Evolutionary conservation across 2,329 filamentous ascomycete genomes (phyloP), one percentile per base, ranked within the genome.

Genomic region (Fusarium pseudoanthophilum): DNA sequence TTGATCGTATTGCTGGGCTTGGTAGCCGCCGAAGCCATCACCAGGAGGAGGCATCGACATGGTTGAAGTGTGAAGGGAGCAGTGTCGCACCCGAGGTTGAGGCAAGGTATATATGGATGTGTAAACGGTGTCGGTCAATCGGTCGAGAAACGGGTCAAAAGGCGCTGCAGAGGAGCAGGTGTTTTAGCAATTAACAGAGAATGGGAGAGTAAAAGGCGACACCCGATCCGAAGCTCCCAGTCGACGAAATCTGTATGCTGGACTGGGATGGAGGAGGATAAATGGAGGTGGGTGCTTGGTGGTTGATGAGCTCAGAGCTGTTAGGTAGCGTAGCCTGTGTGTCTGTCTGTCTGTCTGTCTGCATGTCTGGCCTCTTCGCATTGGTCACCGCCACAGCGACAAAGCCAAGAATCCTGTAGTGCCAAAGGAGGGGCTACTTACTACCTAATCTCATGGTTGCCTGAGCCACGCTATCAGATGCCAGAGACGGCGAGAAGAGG

Each of bases 1-100:
- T 75, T 88, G 86, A 82, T 85, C 85, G 79, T 87, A 86, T 81
- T 63, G 69, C 64, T 77, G 76, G 51, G 59, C 72, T 46, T 69
- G 60, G 52, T 69, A 67, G 64, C 73, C 76, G 57, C 75, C 75
- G 80, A 88, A 87, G 81, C 85, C 86, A 70, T 89, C 87, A 76
- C 84, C 83, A 72, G 76, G 75, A 69, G 87, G 87, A 78, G 88
- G 88, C 78, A 87, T 87, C 78, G 88, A 88, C 88, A 90, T 90
- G 80, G 79, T 84, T 78, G 74, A 70, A 71, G 51, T 75, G 67
- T 68, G 76, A 73, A 74, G 73, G 72, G 77, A 77, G 70, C 67
- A 75, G 74, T 67, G 71, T 73, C 76, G 75, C 69, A 77, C 71
- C 68, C 76, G 55, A 76, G 59, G 67, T 45, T 74, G 59, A 74